These are phyloP conservation scores for Malus fusca DNA, from an alignment of 306 rosid genomes.

Conservation along the genomic window DNA sequence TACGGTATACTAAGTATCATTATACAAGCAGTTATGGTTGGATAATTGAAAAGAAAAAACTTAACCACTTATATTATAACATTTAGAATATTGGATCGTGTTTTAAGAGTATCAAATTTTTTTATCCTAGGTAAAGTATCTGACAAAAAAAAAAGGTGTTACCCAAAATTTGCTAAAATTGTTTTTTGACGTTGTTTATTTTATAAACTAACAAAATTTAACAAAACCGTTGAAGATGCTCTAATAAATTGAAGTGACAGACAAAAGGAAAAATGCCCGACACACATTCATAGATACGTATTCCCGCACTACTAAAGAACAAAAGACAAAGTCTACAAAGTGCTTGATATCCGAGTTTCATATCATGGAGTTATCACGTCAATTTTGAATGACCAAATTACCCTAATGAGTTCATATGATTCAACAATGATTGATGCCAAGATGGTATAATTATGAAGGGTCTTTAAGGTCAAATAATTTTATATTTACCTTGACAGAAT, in stretches of 20 bases:
- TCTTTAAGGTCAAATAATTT: not conserved
- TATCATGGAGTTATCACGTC: not conserved
- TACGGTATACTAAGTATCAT: too few relatives aligned
- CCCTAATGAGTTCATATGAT: not conserved
- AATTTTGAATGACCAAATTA: not conserved
- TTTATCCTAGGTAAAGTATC: not conserved
- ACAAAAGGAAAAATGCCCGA: not conserved
- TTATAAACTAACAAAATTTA: too few relatives aligned
- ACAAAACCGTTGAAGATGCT: not conserved
- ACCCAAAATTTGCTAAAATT: too few relatives aligned
- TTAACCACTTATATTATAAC: too few relatives aligned
- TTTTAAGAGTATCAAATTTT: not conserved
- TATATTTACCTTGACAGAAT: conserved; percentile 25
- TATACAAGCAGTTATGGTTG: too few relatives aligned
- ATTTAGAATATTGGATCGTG: too few relatives aligned
- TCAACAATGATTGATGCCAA: not conserved
- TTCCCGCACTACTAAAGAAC: not conserved
- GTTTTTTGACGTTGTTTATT: too few relatives aligned
- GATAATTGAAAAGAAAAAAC: too few relatives aligned
- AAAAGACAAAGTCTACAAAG: not conserved
- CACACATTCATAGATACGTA: not conserved
- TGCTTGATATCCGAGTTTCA: conserved; percentile 1
- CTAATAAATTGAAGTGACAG: conserved; percentile 3
- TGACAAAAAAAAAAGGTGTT: not conserved
- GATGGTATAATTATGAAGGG: not conserved